Evolutionary conservation across 2,329 filamentous ascomycete species (phyloP), one percentile per base, ranked within the genome.

Genomic region (Alternaria ethzedia): DNA sequence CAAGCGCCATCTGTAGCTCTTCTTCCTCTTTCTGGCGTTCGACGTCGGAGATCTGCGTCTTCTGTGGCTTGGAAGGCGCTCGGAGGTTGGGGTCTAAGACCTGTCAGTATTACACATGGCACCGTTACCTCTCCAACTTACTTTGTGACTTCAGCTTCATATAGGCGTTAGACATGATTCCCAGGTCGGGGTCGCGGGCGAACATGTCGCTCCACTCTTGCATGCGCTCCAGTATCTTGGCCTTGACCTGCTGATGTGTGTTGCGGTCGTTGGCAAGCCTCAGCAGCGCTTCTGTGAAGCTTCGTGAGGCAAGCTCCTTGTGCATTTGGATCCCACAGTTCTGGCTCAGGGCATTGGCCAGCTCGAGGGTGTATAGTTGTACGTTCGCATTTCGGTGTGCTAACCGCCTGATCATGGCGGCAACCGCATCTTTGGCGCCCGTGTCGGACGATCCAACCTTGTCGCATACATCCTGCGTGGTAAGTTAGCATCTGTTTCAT

Each of bases 191-290:
- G 77, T 97, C 93, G 64, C 87, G 90, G 73, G 88, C 88, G 79
- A 98, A 98, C 92, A 97, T 97, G 75, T 96, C 92, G 61, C 91
- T 90, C 96, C 96, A 99, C 69, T 95, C 93, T 79, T 92, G 90
- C 93, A 98, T 98, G 70, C 94, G 90, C 84, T 98, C 95, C 63
- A 98, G 82, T 69, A 99, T 97, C 87, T 97, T 98, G 68, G 93
- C 89, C 83, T 98, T 98, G 78, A 99, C 96, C 80, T 97, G 93
- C 78, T 91, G 91, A 80, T 98, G 96, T 56, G 95, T 97, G 80
- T 97, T 99, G 59, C 94, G 88, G 81, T 99, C 96, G 82, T 90
- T 93, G 68, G 96, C 94, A 63, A 99, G 87, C 77, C 96, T 90
- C 67, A 98, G 86, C 51, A 99, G 85, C 63, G 95, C 93, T 78